Evolutionary conservation across 148 eudicot species (phyloP).

Genomic region (Cornus controversa): DNA sequence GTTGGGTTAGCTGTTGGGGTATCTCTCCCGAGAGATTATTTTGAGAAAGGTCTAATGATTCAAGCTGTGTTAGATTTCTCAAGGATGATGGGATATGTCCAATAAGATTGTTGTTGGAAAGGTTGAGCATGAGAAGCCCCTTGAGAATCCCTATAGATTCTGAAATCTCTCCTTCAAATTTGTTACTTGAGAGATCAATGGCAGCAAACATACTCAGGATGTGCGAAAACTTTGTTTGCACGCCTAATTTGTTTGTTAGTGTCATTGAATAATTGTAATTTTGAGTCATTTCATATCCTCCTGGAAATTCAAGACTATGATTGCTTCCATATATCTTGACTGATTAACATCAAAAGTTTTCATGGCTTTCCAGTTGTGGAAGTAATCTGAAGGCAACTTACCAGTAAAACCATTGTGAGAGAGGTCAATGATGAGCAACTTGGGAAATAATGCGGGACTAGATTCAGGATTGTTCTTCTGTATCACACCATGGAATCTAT

Average conservation of each 20-base stretch:
- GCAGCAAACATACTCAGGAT: conserved; percentile 19
- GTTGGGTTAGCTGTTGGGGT: conserved; percentile 19
- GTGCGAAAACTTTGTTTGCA: conserved; percentile 8
- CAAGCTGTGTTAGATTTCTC: conserved; percentile 23
- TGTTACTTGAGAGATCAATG: conserved; percentile 28
- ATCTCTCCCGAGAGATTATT: conserved; percentile 36
- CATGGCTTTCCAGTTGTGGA: background rate
- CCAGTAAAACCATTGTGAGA: background rate
- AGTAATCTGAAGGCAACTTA: background rate
- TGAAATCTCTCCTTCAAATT: conserved; percentile 27
- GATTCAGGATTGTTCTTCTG: background rate
- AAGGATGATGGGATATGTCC: conserved; percentile 28
- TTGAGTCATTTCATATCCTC: no score
- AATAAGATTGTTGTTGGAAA: conserved; percentile 32
- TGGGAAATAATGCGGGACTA: background rate
- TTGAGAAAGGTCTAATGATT: conserved; percentile 35
- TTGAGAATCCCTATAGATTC: conserved; percentile 16
- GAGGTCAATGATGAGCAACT: background rate
- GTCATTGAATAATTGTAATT: conserved; percentile 17
- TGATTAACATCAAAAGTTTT: background rate
- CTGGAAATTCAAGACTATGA: no score
- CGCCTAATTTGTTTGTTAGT: conserved; percentile 33
- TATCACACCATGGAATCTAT: conserved; percentile 19
- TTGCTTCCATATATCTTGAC: background rate
- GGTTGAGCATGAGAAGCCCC: conserved; percentile 32